Conservation (phyloP, 2,329 filamentous ascomycete genomes). For the Diaporthe aspalathi region DNA sequence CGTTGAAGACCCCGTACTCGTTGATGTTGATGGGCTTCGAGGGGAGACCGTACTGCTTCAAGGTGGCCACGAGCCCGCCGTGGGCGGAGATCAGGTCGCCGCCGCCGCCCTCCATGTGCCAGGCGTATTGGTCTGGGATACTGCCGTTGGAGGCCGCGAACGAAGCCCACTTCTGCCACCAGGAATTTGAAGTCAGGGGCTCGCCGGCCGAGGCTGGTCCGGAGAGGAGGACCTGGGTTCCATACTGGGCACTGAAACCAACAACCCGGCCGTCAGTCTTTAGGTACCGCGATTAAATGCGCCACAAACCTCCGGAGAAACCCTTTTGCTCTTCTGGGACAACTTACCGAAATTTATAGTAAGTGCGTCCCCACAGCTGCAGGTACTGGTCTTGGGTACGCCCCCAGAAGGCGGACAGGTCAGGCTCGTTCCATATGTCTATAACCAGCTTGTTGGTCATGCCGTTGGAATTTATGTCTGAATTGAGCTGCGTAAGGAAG, state of each 20-base stretch:
- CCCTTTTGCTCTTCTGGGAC: not conserved
- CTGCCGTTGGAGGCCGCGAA: slow-evolving; percentile 50
- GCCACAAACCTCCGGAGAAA: too few relatives aligned
- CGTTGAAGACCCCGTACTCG: slow-evolving; percentile 56
- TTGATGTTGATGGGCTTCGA: slow-evolving; percentile 57
- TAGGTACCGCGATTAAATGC: not conserved
- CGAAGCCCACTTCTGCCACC: slow-evolving; percentile 54
- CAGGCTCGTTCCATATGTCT: slow-evolving; percentile 68
- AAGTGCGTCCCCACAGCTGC: slow-evolving; percentile 49
- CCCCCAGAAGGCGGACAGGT: slow-evolving; percentile 52
- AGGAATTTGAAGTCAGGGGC: slow-evolving; percentile 49
- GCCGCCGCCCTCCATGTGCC: slow-evolving; percentile 52
- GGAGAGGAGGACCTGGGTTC: slow-evolving; percentile 46
- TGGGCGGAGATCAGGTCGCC: slow-evolving; percentile 47
- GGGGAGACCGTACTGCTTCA: slow-evolving; percentile 47
- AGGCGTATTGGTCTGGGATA: slow-evolving; percentile 57
- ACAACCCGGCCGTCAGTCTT: not conserved
- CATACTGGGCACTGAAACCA: slow-evolving; percentile 13
- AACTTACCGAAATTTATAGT: slow-evolving; percentile 48
- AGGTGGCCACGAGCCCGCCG: slow-evolving; percentile 44
- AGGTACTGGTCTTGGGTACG: slow-evolving; percentile 53
- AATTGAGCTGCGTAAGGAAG: slow-evolving; percentile 53
- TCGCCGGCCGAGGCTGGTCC: slow-evolving; percentile 52
- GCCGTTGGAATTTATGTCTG: slow-evolving; percentile 50
- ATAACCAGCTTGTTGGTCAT: slow-evolving; percentile 53